phyloP scores from a whole-genome alignment of 768 basidiomycete species.

The Serendipita indica region DNA sequence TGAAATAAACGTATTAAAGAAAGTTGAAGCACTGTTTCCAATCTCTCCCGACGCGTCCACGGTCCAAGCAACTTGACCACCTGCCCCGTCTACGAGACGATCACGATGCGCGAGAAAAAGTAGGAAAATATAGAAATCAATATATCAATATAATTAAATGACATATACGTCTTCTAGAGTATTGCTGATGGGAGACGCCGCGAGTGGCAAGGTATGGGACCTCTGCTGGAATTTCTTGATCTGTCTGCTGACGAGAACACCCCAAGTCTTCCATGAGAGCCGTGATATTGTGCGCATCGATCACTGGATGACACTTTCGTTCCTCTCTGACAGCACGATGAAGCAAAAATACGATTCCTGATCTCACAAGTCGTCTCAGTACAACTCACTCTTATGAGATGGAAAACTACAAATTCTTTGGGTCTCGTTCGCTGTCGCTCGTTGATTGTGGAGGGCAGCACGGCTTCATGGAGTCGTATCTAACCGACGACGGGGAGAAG shows the following conservation, averaged over 20 bases:
- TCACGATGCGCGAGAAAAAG: slow-evolving; percentile 3
- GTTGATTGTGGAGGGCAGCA: slow-evolving; percentile 99
- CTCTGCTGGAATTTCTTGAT: neutral
- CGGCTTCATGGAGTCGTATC: slow-evolving; percentile 94
- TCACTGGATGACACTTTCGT: neutral
- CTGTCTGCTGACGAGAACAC: neutral
- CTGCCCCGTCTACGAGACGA: too few relatives aligned
- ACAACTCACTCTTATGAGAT: slow-evolving; percentile 91
- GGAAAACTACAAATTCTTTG: slow-evolving; percentile 93
- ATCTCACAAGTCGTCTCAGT: slow-evolving; percentile 59
- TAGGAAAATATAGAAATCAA: neutral
- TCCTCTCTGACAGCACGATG: neutral
- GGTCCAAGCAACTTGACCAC: too few relatives aligned
- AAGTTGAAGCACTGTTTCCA: too few relatives aligned
- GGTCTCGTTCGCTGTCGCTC: slow-evolving; percentile 86
- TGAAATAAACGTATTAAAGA: too few relatives aligned
- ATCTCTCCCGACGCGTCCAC: too few relatives aligned
- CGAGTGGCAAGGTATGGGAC: slow-evolving; percentile 47
- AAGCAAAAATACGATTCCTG: slow-evolving; percentile 13
- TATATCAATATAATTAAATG: too few relatives aligned
- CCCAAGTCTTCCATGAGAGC: slow-evolving; percentile 84
- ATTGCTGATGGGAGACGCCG: slow-evolving; percentile 93
- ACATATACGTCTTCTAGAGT: too few relatives aligned
- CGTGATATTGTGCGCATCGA: slow-evolving; percentile 77
- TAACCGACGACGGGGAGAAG: slow-evolving; percentile 78